These are phyloP conservation scores for Obba rivulosa DNA, from an alignment of 768 basidiomycete species.

Conservation along the genomic window DNA sequence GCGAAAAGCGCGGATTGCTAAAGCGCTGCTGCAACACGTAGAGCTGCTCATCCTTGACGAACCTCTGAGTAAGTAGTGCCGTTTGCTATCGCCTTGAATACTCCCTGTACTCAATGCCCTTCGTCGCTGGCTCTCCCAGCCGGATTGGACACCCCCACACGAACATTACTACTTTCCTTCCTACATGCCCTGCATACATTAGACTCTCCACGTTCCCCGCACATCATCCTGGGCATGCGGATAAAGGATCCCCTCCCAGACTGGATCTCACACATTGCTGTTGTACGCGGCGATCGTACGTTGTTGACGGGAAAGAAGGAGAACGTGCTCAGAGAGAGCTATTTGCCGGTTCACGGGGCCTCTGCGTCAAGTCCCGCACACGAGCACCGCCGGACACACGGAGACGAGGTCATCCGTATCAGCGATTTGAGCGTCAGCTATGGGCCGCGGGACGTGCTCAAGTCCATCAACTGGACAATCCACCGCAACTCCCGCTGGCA, in stretches of 20 bases:
- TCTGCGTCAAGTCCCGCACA: background rate
- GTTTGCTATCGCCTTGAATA: background rate
- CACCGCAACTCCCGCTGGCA: conserved; percentile 84
- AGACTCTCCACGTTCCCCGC: conserved; percentile 35
- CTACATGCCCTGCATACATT: conserved; percentile 40
- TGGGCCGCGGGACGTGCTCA: conserved; percentile 60
- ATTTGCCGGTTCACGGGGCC: background rate
- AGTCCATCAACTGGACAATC: conserved; percentile 78
- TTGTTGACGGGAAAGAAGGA: conserved; percentile 49
- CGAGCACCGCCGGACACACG: conserved; percentile 9
- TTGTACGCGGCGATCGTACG: conserved; percentile 38
- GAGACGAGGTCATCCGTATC: conserved; percentile 52
- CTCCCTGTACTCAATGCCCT: background rate
- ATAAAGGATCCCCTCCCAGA: conserved; percentile 67
- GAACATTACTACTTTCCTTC: conserved; percentile 49
- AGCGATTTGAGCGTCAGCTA: conserved; percentile 69
- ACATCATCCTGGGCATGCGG: conserved; percentile 61
- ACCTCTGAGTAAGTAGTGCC: conserved; percentile 63
- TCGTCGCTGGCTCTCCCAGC: conserved; percentile 37
- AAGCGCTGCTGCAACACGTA: conserved; percentile 66
- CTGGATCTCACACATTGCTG: conserved; percentile 66
- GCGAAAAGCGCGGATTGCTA: conserved; percentile 75
- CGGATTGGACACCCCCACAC: conserved; percentile 64
- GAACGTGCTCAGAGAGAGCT: conserved; percentile 29
- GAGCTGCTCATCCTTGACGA: conserved; percentile 85